phyloP scores from a whole-genome alignment of 2,329 filamentous ascomycete genomes.

The Aspergillus candidus region DNA sequence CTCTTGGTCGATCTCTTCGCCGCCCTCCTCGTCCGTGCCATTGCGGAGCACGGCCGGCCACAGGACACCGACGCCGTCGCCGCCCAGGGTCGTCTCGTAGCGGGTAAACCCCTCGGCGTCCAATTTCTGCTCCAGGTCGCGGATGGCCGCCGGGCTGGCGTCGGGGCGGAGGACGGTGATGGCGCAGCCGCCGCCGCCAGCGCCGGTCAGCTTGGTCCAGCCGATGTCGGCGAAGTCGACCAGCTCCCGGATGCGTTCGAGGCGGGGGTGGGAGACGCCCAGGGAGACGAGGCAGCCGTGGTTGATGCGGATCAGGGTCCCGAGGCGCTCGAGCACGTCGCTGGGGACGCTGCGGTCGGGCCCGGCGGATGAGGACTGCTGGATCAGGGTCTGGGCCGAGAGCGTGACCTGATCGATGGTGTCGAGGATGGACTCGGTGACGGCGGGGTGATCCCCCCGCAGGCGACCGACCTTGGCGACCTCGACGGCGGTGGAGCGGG shows the following conservation, averaged over 20 bases:
- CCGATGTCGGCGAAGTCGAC: conserved; percentile 84
- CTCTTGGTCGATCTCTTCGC: conserved; percentile 89
- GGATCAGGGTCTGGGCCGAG: conserved; percentile 52
- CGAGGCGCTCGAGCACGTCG: conserved; percentile 64
- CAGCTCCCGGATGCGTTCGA: conserved; percentile 86
- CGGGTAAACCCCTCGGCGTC: conserved; percentile 68
- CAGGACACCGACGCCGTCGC: conserved; percentile 87
- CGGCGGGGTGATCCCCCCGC: conserved; percentile 63
- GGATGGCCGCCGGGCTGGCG: conserved; percentile 51
- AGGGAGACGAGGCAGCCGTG: conserved; percentile 86
- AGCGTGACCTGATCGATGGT: conserved; percentile 65
- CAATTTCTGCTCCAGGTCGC: conserved; percentile 59
- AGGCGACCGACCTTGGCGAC: conserved; percentile 79
- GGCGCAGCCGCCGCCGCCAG: conserved; percentile 90
- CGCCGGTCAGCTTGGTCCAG: conserved; percentile 96
- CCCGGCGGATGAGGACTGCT: conserved; percentile 61
- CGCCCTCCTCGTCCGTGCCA: conserved; percentile 71
- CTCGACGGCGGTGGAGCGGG: conserved; percentile 78
- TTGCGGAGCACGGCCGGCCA: conserved; percentile 90
- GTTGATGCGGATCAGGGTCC: conserved; percentile 87
- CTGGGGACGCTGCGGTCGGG: conserved; percentile 40
- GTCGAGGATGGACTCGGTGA: conserved; percentile 75
- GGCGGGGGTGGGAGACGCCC: conserved; percentile 86
- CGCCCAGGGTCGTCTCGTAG: conserved; percentile 84
- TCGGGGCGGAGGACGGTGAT: conserved; percentile 80